A percentile compares a stretch with the other conserved stretches of the same genome.
phyloP scores from a whole-genome alignment of 2,329 filamentous ascomycete species.

The Curvularia hawaiiensis region DNA sequence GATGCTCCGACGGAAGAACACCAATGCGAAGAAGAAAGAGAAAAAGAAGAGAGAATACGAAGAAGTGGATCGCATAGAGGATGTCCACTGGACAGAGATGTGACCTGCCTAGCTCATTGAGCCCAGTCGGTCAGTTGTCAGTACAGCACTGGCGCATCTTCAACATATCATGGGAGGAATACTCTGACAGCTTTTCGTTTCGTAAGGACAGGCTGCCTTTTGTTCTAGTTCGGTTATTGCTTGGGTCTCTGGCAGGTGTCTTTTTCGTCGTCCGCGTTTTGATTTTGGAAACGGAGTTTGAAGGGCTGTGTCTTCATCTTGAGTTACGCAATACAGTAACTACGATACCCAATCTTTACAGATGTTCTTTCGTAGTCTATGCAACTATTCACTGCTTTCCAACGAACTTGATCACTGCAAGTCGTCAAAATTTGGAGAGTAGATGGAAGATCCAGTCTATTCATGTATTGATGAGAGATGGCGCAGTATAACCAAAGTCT shows the following conservation, averaged over 20 bases:
- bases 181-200: background rate
- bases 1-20: conserved; percentile 33
- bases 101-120: conserved; percentile 9
- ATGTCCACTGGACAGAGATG: conserved; percentile 47
- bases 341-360: conserved; percentile 12
- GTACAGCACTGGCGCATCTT: background rate
- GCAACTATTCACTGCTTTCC: conserved; percentile 1
- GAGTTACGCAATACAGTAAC: conserved; percentile 12
- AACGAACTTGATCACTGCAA: background rate
- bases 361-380: background rate
- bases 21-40: conserved; percentile 32
- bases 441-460: background rate
- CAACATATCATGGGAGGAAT: background rate
- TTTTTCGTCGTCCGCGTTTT: background rate
- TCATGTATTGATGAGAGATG: too few species aligned
- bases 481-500: background rate
- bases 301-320: conserved; percentile 2
- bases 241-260: conserved; percentile 8
- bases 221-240: conserved; percentile 3
- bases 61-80: conserved; percentile 40
- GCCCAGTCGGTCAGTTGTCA: background rate
- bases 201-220: background rate
- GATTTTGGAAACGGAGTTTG: conserved; percentile 4
- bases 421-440: background rate
- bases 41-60: conserved; percentile 31